These are phyloP conservation scores for Alisma plantagoaquatica DNA, from an alignment of 106 monocot species.

Conservation along the genomic window DNA sequence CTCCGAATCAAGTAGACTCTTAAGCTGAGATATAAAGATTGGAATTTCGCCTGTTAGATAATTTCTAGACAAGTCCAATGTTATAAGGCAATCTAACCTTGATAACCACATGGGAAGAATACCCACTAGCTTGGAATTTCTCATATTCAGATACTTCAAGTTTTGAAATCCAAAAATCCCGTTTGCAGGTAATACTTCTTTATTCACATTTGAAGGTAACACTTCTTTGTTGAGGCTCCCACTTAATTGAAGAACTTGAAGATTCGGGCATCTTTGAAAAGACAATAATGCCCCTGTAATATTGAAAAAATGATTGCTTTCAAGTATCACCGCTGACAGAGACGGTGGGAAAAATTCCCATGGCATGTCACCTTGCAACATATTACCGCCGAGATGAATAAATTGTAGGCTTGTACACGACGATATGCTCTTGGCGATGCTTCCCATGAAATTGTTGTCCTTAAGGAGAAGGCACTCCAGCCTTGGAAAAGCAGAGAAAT, in stretches of 20 bases:
- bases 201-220: too few species aligned
- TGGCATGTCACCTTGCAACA: slow-evolving; percentile 40
- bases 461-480: slow-evolving; percentile 50
- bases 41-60: too few species aligned
- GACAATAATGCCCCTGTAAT: slow-evolving; percentile 29
- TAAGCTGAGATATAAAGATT: too few species aligned
- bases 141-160: slow-evolving; percentile 38
- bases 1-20: too few species aligned
- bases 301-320: slow-evolving; percentile 55
- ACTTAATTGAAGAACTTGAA: slow-evolving; percentile 56
- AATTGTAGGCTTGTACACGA: slow-evolving; percentile 29
- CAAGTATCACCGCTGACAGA: slow-evolving; percentile 46
- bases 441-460: slow-evolving; percentile 35
- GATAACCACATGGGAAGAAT: slow-evolving; percentile 40
- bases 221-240: slow-evolving; percentile 51
- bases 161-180: slow-evolving; percentile 26
- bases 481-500: slow-evolving; percentile 38
- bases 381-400: slow-evolving; percentile 52
- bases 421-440: slow-evolving; percentile 37
- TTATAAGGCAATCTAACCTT: slow-evolving; percentile 37
- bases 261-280: slow-evolving; percentile 40
- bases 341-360: slow-evolving; percentile 35
- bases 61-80: slow-evolving; percentile 77
- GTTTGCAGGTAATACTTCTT: slow-evolving; percentile 29
- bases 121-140: slow-evolving; percentile 50